phyloP scores from a whole-genome alignment of 2,329 filamentous ascomycete species.

The Calonectria pauciramosa region DNA sequence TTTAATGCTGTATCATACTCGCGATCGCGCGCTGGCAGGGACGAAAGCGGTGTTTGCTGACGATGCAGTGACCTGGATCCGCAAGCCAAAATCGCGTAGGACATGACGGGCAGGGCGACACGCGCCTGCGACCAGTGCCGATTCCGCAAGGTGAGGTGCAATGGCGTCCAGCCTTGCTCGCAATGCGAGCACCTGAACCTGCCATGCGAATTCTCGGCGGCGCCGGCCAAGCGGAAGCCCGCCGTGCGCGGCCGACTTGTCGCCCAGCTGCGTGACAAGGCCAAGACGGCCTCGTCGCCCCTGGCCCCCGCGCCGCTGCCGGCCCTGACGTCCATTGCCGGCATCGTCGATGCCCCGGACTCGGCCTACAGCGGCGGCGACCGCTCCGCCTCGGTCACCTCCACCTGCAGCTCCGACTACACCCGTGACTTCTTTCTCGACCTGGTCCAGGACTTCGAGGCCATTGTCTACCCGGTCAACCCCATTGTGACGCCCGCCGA shows the following conservation, averaged over 20 bases:
- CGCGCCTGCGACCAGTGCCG: constrained; percentile 56
- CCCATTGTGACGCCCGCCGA: constrained; percentile 51
- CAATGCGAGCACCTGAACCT: constrained; percentile 54
- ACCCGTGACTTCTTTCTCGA: constrained; percentile 50
- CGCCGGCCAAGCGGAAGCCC: constrained; percentile 51
- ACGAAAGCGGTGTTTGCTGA: neutral
- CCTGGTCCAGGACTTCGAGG: constrained; percentile 51
- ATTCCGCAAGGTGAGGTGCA: constrained; percentile 55
- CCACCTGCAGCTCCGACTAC: constrained; percentile 38
- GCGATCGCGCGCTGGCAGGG: neutral
- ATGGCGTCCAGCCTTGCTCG: constrained; percentile 50
- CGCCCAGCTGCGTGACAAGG: constrained; percentile 50
- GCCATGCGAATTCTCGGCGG: constrained; percentile 50
- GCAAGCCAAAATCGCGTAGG: neutral
- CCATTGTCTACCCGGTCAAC: constrained; percentile 54
- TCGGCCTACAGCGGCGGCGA: neutral
- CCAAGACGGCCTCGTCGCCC: constrained; percentile 31
- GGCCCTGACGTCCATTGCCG: constrained; percentile 25
- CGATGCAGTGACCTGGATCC: neutral
- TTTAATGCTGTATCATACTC: neutral
- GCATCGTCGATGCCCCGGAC: constrained; percentile 36
- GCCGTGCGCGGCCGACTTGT: constrained; percentile 52
- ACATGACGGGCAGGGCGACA: constrained; percentile 32
- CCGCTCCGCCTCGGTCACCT: constrained; percentile 23
- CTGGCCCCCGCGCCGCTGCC: constrained; percentile 9